Conservation (phyloP, 2,329 filamentous ascomycete genomes). For the Graphium sp. region DNA sequence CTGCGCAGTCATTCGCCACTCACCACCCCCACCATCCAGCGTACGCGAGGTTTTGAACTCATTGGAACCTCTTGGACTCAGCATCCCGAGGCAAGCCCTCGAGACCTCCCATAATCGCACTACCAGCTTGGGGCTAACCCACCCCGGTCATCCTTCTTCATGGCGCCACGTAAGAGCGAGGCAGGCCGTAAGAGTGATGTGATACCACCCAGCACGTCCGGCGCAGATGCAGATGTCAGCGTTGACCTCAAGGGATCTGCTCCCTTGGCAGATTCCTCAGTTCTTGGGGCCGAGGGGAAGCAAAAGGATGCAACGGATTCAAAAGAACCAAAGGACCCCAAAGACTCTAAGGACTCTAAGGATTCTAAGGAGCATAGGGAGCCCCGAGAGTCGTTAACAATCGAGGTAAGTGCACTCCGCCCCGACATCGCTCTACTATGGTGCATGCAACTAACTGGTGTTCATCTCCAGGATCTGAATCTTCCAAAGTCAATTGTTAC, state of each 20-base stretch:
- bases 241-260: neutral
- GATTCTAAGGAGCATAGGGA: constrained; percentile 17
- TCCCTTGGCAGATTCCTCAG: neutral
- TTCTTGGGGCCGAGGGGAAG: constrained; percentile 13
- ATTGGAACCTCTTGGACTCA: too few relatives aligned
- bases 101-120: too few relatives aligned
- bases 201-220: neutral
- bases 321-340: constrained; percentile 13
- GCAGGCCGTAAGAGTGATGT: constrained; percentile 24
- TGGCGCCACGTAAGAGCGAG: constrained; percentile 38
- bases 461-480: constrained; percentile 44
- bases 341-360: constrained; percentile 11
- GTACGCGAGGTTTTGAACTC: too few relatives aligned
- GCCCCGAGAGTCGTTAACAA: constrained; percentile 26
- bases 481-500: constrained; percentile 72
- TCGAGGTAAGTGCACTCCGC: constrained; percentile 27
- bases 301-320: constrained; percentile 15
- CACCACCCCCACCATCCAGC: too few relatives aligned
- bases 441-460: neutral
- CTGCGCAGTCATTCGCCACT: too few relatives aligned
- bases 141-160: too few relatives aligned
- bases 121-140: too few relatives aligned
- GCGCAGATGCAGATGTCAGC: neutral
- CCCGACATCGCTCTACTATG: too few relatives aligned
- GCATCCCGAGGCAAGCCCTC: too few relatives aligned